Conservation (phyloP, 1,284 basidiomycete genomes). For the Fomitopsis schrenkii region DNA sequence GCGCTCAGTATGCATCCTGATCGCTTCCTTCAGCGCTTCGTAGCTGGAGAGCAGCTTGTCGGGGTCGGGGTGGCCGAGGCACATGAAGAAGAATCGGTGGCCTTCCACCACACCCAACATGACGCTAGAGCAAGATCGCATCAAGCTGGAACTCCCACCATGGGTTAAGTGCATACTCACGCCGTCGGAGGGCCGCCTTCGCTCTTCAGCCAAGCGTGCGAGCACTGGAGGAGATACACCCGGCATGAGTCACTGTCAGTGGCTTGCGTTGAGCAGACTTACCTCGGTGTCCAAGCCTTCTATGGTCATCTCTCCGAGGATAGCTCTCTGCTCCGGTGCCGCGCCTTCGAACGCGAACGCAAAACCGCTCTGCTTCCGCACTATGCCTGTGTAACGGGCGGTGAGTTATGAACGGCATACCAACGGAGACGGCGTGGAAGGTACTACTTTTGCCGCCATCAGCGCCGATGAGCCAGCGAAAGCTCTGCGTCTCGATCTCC, state of each 20-base stretch:
- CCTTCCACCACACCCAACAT: too few relatives aligned
- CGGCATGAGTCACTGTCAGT: background rate
- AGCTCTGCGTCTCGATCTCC: conserved; percentile 7
- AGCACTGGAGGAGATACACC: background rate
- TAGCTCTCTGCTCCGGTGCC: conserved; percentile 18
- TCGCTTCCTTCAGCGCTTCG: background rate
- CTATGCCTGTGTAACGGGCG: conserved; percentile 16
- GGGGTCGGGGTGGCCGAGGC: too few relatives aligned
- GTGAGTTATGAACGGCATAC: background rate
- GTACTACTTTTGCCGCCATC: conserved; percentile 34
- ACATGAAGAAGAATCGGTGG: too few relatives aligned
- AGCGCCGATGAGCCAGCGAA: conserved; percentile 28
- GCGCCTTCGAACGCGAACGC: conserved; percentile 30
- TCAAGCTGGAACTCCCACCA: too few relatives aligned
- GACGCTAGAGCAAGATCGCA: too few relatives aligned
- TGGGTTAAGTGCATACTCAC: too few relatives aligned
- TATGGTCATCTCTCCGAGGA: conserved; percentile 30
- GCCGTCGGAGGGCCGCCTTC: too few relatives aligned
- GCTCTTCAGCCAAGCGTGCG: background rate
- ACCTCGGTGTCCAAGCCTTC: conserved; percentile 21
- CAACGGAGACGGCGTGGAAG: too few relatives aligned
- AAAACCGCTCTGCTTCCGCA: conserved; percentile 27
- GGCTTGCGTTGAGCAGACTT: background rate
- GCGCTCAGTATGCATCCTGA: conserved; percentile 2
- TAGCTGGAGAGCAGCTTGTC: background rate